phyloP scores from a whole-genome alignment of 2,329 filamentous ascomycete genomes.

The Pseudogymnoascus sp. region DNA sequence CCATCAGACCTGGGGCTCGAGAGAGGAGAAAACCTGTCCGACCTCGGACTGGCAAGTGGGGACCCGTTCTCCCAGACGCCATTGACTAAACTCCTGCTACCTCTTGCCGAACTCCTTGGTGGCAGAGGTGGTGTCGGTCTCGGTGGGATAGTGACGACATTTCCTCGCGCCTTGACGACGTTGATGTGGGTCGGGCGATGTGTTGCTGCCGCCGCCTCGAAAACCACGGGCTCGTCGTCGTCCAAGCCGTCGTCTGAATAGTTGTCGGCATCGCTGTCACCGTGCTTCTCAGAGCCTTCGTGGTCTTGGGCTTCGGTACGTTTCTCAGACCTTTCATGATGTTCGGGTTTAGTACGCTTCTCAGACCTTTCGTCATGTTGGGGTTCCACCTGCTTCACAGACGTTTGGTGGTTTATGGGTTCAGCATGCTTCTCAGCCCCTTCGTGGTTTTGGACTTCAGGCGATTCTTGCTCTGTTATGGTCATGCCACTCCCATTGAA shows the following conservation, averaged over 20 bases:
- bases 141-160: slow-evolving; percentile 79
- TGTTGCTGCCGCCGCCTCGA: slow-evolving; percentile 54
- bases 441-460: slow-evolving; percentile 26
- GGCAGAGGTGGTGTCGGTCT: slow-evolving; percentile 69
- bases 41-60: slow-evolving; percentile 2
- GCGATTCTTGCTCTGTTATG: background rate
- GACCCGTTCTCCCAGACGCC: slow-evolving; percentile 21
- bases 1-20: slow-evolving; percentile 3
- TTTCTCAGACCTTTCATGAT: slow-evolving; percentile 29
- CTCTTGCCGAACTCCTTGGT: slow-evolving; percentile 59
- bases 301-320: slow-evolving; percentile 29
- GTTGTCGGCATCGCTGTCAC: slow-evolving; percentile 43
- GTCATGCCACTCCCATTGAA: slow-evolving; percentile 20
- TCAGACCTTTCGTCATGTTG: slow-evolving; percentile 25
- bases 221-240: slow-evolving; percentile 59
- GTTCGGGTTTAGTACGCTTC: slow-evolving; percentile 28
- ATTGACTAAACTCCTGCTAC: slow-evolving; percentile 15
- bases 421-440: slow-evolving; percentile 30
- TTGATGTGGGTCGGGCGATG: slow-evolving; percentile 38
- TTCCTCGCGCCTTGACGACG: slow-evolving; percentile 53
- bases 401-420: slow-evolving; percentile 23
- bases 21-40: slow-evolving; percentile 10
- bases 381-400: slow-evolving; percentile 29
- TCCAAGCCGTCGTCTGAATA: slow-evolving; percentile 43
- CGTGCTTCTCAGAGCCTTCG: slow-evolving; percentile 33